phyloP scores from a whole-genome alignment of 208 protist genomes.

The Phytomonas sp. region DNA sequence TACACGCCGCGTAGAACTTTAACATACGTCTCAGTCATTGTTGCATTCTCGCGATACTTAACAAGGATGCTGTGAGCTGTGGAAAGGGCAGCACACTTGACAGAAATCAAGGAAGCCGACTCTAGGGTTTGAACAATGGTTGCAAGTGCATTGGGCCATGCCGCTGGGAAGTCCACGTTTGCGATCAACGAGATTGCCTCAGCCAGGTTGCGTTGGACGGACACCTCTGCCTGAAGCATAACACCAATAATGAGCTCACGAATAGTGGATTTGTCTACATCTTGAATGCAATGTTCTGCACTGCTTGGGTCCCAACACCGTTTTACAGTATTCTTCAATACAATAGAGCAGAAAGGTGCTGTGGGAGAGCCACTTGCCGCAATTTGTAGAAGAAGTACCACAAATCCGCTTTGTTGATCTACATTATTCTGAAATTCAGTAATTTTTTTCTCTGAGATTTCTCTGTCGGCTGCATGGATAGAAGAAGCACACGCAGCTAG shows the following conservation, averaged over 20 bases:
- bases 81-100: conserved; percentile 58
- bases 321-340: conserved; percentile 86
- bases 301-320: conserved; percentile 60
- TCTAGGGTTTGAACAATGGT: conserved; percentile 49
- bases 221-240: conserved; percentile 36
- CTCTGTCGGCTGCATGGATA: conserved; percentile 33
- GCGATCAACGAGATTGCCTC: conserved; percentile 88
- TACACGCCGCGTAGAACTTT: conserved; percentile 66
- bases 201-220: conserved; percentile 80
- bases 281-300: conserved; percentile 74
- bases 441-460: conserved; percentile 46
- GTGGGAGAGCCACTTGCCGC: conserved; percentile 18
- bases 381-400: conserved; percentile 46
- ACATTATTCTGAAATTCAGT: conserved; percentile 52
- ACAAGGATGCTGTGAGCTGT: conserved; percentile 88
- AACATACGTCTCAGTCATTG: conserved; percentile 47
- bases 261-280: conserved; percentile 55
- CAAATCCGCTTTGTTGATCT: conserved; percentile 63
- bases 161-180: conserved; percentile 85
- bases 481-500: conserved; percentile 37
- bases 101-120: conserved; percentile 9
- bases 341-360: conserved; percentile 61
- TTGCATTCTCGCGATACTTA: conserved; percentile 67
- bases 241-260: conserved; percentile 40
- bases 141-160: conserved; percentile 79